Evolutionary conservation across 2,329 filamentous ascomycete species (phyloP).

Genomic region (Onygenales sp.): DNA sequence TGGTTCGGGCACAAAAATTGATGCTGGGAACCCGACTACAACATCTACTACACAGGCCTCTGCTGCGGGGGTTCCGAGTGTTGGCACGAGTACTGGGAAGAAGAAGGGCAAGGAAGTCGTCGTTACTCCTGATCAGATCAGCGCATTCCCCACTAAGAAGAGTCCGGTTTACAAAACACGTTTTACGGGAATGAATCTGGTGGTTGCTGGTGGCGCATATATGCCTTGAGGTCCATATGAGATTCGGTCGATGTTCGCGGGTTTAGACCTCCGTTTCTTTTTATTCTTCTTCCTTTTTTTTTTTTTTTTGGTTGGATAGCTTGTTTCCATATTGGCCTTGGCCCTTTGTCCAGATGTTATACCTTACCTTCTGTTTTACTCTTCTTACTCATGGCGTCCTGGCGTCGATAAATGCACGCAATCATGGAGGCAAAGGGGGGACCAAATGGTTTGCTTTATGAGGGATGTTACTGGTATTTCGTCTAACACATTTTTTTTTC

Average conservation of each 20-base stretch:
- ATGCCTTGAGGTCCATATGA: conserved; percentile 35
- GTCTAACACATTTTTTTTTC: too few relatives aligned
- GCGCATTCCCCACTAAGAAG: conserved; percentile 91
- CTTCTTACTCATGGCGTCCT: too few relatives aligned
- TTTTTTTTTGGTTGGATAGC: background rate
- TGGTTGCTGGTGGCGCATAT: conserved; percentile 71
- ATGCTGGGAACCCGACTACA: conserved; percentile 42
- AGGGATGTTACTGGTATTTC: too few relatives aligned
- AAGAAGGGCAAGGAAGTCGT: conserved; percentile 87
- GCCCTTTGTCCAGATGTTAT: too few relatives aligned
- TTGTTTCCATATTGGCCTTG: too few relatives aligned
- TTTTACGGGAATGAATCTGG: conserved; percentile 91
- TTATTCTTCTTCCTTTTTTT: background rate
- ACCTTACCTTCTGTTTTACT: too few relatives aligned
- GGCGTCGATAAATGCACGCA: too few relatives aligned
- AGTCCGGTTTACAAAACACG: conserved; percentile 86
- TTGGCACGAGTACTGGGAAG: conserved; percentile 26
- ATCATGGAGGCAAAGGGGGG: too few relatives aligned
- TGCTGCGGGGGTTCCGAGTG: conserved; percentile 32
- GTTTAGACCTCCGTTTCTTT: background rate
- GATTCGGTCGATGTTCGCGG: background rate
- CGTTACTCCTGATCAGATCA: conserved; percentile 87
- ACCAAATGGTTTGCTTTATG: too few relatives aligned
- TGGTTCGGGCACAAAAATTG: conserved; percentile 39
- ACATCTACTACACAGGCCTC: conserved; percentile 32